phyloP scores from a whole-genome alignment of 2,329 filamentous ascomycete genomes.

The Teratosphaeriaceae sp. region DNA sequence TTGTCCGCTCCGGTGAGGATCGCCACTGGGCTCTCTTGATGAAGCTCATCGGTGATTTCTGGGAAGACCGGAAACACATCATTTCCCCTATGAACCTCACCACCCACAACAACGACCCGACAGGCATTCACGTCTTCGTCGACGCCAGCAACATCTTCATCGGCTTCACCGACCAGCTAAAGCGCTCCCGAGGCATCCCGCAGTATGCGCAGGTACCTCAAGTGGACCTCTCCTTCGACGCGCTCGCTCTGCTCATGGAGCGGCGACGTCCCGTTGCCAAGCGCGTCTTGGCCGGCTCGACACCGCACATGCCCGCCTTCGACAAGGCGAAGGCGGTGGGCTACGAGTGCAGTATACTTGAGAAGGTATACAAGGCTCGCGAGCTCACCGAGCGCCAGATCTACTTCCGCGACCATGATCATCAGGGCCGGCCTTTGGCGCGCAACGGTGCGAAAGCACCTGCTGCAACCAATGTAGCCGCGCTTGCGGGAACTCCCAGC shows the following conservation, averaged over 20 bases:
- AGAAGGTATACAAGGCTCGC: constrained; percentile 63
- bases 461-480: constrained; percentile 10
- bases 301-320: constrained; percentile 54
- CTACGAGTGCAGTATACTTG: constrained; percentile 69
- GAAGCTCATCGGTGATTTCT: constrained; percentile 38
- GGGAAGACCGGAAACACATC: constrained; percentile 37
- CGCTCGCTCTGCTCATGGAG: constrained; percentile 70
- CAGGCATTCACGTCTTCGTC: constrained; percentile 62
- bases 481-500: constrained; percentile 1
- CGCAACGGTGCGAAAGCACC: constrained; percentile 19
- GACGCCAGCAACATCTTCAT: constrained; percentile 84
- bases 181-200: constrained; percentile 53
- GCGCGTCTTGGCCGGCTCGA: constrained; percentile 71
- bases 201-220: constrained; percentile 51
- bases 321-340: constrained; percentile 61
- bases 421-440: constrained; percentile 8
- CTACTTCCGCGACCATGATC: constrained; percentile 44
- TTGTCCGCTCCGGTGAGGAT: constrained; percentile 37
- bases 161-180: constrained; percentile 72
- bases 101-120: constrained; percentile 34
- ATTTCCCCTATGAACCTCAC: constrained; percentile 39
- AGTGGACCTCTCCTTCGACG: constrained; percentile 67
- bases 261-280: constrained; percentile 64
- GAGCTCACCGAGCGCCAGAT: constrained; percentile 49
- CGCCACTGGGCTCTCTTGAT: constrained; percentile 39